Evolutionary conservation across 371 early-diverging fungal genomes (phyloP), one percentile per base, ranked within the genome.

Genomic region (Vairimorpha ceranae): DNA sequence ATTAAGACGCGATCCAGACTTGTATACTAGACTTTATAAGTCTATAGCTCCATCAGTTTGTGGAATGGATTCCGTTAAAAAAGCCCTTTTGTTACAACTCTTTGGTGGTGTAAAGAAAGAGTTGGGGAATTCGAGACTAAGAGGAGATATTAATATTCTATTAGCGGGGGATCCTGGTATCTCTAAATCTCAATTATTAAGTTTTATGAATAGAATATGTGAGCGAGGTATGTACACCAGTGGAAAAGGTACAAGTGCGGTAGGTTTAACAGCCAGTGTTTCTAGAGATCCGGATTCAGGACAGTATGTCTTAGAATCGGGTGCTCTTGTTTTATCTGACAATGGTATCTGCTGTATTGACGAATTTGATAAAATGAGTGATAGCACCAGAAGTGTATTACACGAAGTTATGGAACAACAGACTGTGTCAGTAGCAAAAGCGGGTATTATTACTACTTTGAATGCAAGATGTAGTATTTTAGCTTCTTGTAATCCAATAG

Each of bases 201-300:
- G 67, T 68, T 71, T 77, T 61, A 93, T 94, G 19, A 93, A 96
- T 83, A 88, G 90, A 77, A 88, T 96, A 75, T 89, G 93, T 6
- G 95, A 96, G 21, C 89, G 97, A 72, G 97, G 97, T 64, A 89
- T 97, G 17, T 97, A 97, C 83, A 98, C 99, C 0, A 92, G 93
- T 21, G 99, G 99, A 70, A 94, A 94, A 82, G 99, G 99, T 32
- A 91, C 92, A 15, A 91, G 92, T 30, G 97, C 97, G 4, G 99
- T 97, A 6, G 99, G 99, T 84, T 85, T 99, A 61, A 99, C 97
- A 1, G 99, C 97, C 10, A 92, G 91, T 82, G 92, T 97, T n/a
- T 91, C 92, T 23, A 88, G 93, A 59, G 98, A 99, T 78, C 92
- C 93, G 0, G 97, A 95, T 77, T 90, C 92, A 15, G 88, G 91